A percentile compares a stretch with the other conserved stretches of the same genome.
Evolutionary conservation across 495 filamentous ascomycete species (phyloP).

Genomic region (Astrothelium subdiscretum): DNA sequence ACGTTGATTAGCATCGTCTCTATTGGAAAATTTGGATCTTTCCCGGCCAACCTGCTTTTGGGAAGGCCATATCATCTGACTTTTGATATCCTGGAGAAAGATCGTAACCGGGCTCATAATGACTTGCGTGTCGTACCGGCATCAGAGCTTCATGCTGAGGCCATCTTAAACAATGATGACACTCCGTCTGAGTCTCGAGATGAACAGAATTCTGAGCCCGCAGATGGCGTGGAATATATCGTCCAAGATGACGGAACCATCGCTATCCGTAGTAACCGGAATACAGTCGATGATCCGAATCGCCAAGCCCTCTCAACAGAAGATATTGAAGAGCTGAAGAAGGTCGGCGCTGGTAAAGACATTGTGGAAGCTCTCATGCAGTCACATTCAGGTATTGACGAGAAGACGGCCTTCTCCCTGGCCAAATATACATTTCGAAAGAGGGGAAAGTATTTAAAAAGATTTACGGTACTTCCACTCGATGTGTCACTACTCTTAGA

Average conservation of each 20-base stretch:
- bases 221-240: slow-evolving; percentile 38
- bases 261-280: slow-evolving; percentile 65
- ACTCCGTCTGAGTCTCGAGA: slow-evolving; percentile 39
- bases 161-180: slow-evolving; percentile 41
- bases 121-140: slow-evolving; percentile 69
- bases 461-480: slow-evolving; percentile 74
- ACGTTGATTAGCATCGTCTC: slow-evolving; percentile 54
- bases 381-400: slow-evolving; percentile 73
- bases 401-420: slow-evolving; percentile 87
- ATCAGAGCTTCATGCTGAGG: slow-evolving; percentile 71
- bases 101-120: slow-evolving; percentile 40
- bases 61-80: slow-evolving; percentile 83
- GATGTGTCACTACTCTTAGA: slow-evolving; percentile 63
- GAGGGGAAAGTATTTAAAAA: slow-evolving; percentile 78
- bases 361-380: slow-evolving; percentile 76
- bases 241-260: slow-evolving; percentile 44
- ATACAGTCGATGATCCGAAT: slow-evolving; percentile 66
- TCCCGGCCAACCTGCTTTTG: slow-evolving; percentile 74
- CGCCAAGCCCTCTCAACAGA: slow-evolving; percentile 71
- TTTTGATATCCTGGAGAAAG: slow-evolving; percentile 70
- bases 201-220: slow-evolving; percentile 22
- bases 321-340: slow-evolving; percentile 89
- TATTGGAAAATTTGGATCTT: slow-evolving; percentile 80
- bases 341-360: slow-evolving; percentile 62
- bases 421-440: slow-evolving; percentile 94